phyloP scores from a whole-genome alignment of 345 rosid species.

The Salix brachista region DNA sequence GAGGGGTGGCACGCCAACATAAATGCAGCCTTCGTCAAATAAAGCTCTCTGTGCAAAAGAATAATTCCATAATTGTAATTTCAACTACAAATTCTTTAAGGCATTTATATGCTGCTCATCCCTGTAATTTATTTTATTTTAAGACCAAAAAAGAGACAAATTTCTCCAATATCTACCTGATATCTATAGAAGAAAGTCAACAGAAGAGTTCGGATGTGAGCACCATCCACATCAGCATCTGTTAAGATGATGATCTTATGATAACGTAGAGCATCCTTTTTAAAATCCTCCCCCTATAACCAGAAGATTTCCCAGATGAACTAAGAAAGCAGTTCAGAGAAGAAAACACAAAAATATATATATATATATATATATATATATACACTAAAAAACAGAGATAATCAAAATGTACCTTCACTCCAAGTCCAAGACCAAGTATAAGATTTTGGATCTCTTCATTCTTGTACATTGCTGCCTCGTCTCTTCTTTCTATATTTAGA shows the following conservation, averaged over 20 bases:
- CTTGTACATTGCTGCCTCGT: conserved; percentile 97
- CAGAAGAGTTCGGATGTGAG: conserved; percentile 89
- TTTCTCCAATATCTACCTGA: conserved; percentile 52
- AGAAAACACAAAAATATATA: neutral
- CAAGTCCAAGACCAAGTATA: conserved; percentile 92
- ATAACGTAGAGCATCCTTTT: conserved; percentile 77
- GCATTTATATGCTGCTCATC: neutral
- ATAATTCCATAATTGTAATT: conserved; percentile 15
- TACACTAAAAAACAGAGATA: conserved; percentile 2
- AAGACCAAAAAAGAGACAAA: neutral
- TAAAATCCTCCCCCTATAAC: conserved; percentile 87
- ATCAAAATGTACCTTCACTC: conserved; percentile 65
- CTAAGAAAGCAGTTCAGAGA: conserved; percentile 6
- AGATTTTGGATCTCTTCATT: conserved; percentile 96
- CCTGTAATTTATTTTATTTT: neutral
- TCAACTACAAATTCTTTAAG: neutral
- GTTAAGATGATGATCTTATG: conserved; percentile 94
- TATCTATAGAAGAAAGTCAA: conserved; percentile 95
- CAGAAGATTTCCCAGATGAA: conserved; percentile 11
- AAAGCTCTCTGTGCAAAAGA: conserved; percentile 64
- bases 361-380: too few species aligned
- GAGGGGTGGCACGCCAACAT: conserved; percentile 98
- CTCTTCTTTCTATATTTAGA: conserved; percentile 86
- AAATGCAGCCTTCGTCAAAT: conserved; percentile 88
- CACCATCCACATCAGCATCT: conserved; percentile 99